phyloP scores from a whole-genome alignment of 257 asterid species.

The Buddleja alternifolia region DNA sequence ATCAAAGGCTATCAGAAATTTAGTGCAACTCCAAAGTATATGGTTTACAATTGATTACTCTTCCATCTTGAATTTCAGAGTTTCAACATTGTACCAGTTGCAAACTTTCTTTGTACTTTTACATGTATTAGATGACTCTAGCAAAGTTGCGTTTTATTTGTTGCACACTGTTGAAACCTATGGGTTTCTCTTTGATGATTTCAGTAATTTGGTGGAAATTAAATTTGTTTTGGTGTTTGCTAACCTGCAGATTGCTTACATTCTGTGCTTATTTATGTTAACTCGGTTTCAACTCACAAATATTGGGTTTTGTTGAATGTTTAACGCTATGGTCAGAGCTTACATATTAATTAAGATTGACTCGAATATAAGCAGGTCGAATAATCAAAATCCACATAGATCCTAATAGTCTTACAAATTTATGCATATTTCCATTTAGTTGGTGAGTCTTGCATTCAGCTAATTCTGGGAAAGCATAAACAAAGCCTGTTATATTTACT shows the following conservation, averaged over 20 bases:
- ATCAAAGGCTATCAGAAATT: slow-evolving; percentile 77
- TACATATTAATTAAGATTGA: no score
- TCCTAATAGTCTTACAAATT: no score
- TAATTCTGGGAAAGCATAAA: no score
- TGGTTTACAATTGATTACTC: slow-evolving; percentile 61
- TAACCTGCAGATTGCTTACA: no score
- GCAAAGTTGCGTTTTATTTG: neutral
- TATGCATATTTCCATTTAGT: no score
- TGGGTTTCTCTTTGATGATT: slow-evolving; percentile 2
- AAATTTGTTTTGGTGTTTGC: neutral
- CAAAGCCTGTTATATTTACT: no score
- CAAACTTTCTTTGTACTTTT: slow-evolving; percentile 1
- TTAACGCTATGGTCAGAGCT: no score
- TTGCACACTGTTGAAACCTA: neutral
- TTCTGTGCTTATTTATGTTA: neutral
- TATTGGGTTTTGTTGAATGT: no score
- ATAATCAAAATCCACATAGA: no score
- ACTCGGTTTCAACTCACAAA: no score
- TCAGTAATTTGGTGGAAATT: neutral
- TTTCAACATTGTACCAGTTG: neutral
- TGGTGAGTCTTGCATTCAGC: no score
- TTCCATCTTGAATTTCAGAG: neutral
- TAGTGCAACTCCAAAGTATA: slow-evolving; percentile 72
- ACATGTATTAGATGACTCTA: slow-evolving; percentile 6
- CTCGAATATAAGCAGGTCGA: no score